Evolutionary conservation across 176 grass and related monocot genomes (phyloP).

Genomic region (Oryza glaberrima): DNA sequence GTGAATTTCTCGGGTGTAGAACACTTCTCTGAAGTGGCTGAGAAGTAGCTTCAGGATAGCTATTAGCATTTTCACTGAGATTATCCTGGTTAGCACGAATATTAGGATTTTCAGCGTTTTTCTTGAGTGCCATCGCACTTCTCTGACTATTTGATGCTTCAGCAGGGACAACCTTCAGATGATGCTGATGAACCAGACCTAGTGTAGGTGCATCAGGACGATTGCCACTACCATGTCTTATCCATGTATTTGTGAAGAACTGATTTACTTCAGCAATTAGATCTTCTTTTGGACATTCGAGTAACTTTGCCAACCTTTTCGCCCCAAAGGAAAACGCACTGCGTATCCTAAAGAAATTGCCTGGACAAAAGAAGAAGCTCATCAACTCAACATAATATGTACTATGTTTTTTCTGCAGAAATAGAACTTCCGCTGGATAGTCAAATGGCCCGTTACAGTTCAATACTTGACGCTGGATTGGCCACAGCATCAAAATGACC

Average conservation of each 20-base stretch:
- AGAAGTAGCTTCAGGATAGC: conserved; percentile 40
- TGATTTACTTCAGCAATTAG: conserved; percentile 69
- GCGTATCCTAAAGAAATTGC: conserved; percentile 97
- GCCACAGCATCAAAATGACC: conserved; percentile 17
- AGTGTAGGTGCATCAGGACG: conserved; percentile 57
- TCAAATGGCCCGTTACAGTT: conserved; percentile 5
- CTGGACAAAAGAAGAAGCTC: conserved; percentile 44
- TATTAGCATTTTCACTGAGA: conserved; percentile 49
- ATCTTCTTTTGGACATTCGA: conserved; percentile 78
- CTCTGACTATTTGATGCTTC: conserved; percentile 52
- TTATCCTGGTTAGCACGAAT: conserved; percentile 43
- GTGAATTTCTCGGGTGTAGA: conserved; percentile 31
- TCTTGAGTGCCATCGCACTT: conserved; percentile 44
- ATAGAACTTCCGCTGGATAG: conserved; percentile 25
- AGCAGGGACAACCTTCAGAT: conserved; percentile 45
- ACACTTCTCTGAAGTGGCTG: conserved; percentile 48
- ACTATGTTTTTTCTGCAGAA: not conserved
- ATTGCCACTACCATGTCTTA: conserved; percentile 68
- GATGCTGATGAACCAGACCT: conserved; percentile 41
- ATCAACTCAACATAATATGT: conserved; percentile 21
- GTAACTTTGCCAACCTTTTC: conserved; percentile 69
- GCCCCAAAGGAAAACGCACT: conserved; percentile 90
- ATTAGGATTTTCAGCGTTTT: conserved; percentile 52
- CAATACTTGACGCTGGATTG: conserved; percentile 2
- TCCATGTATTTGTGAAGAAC: conserved; percentile 87